Base-by-base conservation (phyloP, 73 alveolate species). In the Breviolum minutum region DNA sequence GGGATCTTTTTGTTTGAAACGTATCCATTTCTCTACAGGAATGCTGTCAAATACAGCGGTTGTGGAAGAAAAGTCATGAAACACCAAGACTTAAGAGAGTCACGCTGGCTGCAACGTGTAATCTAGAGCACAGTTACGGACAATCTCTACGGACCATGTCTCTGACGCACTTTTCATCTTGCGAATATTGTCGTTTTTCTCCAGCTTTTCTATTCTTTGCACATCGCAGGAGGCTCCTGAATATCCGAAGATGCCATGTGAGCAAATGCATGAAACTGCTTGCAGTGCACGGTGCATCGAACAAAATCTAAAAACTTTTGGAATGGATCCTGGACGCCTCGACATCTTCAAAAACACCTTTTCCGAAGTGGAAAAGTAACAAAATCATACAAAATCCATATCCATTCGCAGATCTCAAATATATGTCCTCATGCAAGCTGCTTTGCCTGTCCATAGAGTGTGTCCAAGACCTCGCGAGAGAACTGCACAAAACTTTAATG, bases 371-470 rank as follows among this genome's bases (percentile, higher is more conserved):
- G 24, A 40, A 40, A 40, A 40, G 3, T 40, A 40, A 40, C 5
- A 40, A 40, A 40, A 40, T 40, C 54, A 2, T 2, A 40, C 5
- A 40, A 40, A 40, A 40, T 40, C 54, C 54, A 40, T 40, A 40
- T 40, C 54, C 54, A 40, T 40, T 40, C 3, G 54, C 54, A 40
- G 54, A 40, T 40, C 54, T 40, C 54, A 40, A 40, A 10, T 63
- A 10, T 63, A 40, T 40, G 94, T 62, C 94, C 99, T 94, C 29
- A 94, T 27, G 94, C 94, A n/a, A 94, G 99, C 99, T 77, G 92
- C 94, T 94, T 94, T 61, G 99, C 99, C 80, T 79, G 92, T 30
- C 85, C 94, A 86, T 94, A 94, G 93, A 94, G 99, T 11, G 99
- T 94, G 85, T 94, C 99, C 94, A 94, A 79, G 89, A 94, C 99